Evolutionary conservation across 768 basidiomycete species (phyloP), one percentile per base, ranked within the genome.

Genomic region (Rubroboletus satanas): DNA sequence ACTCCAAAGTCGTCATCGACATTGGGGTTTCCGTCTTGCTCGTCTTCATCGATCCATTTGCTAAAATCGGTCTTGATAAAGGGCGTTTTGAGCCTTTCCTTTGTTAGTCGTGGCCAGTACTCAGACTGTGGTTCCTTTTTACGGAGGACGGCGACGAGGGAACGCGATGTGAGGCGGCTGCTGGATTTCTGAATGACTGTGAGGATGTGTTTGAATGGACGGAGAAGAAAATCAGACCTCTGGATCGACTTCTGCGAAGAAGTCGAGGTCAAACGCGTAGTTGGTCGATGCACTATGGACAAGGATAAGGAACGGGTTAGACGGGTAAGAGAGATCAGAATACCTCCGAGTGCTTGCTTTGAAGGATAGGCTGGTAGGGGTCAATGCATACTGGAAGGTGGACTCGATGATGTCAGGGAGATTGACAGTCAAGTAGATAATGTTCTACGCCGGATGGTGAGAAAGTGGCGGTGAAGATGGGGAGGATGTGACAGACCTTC

Each of bases 21-120:
- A 9, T 59, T 66, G 2, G 71, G 61, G 23, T 73, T 80, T 48
- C 78, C 88, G 38, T 90, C 88, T 74, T 98, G 96, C 70, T 98
- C 95, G 68, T 98, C 96, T 75, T 98, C 95, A 66, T 98, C 95
- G 39, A 89, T 88, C 94, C 94, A 98, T 76, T 90, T 96, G 61
- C 78, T 78, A 71, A 98, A 98, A 72, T 98, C 92, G 43, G 93
- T 97, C 81, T 97, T 98, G 72, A 98, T 75, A 74, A 83, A 95
- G 54, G 84, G 76, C 48, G 79, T 83, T 73, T 82, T 90, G 56
- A 82, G 66, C 72, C 93, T 95, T 56, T 90, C 89, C 72, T 96
- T 93, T 45, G 90, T 93, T 49, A 98, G 77, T 54, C 95, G 83
- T 26, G 92, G 90, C 96, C 96, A 98, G 73, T 81, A 98, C 62